Conservation (phyloP, 73 alveolate genomes). For the Paramecium tetraurelia region DNA sequence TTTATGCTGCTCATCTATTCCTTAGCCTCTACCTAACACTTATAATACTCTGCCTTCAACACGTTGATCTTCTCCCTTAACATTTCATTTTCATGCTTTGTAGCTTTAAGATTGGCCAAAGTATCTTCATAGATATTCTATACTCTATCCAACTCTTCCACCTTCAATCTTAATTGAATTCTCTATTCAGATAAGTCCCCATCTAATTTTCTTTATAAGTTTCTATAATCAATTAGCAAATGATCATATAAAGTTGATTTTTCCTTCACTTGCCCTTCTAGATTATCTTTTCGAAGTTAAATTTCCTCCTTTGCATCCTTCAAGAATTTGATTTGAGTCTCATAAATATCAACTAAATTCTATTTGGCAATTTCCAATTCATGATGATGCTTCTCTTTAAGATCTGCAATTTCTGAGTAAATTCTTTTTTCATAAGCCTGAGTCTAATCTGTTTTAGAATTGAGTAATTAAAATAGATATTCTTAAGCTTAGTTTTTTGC, state of each 20-base stretch:
- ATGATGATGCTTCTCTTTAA: slow-evolving; percentile 78
- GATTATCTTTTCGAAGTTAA: slow-evolving; percentile 65
- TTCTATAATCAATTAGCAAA: slow-evolving; percentile 74
- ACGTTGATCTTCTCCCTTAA: slow-evolving; percentile 77
- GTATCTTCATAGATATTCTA: slow-evolving; percentile 84
- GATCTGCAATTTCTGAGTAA: slow-evolving; percentile 75
- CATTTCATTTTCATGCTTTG: slow-evolving; percentile 78
- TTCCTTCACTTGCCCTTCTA: slow-evolving; percentile 75
- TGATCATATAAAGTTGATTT: slow-evolving; percentile 77
- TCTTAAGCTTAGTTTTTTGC: slow-evolving; percentile 77
- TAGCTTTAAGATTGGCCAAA: slow-evolving; percentile 72
- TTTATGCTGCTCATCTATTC: slow-evolving; percentile 72
- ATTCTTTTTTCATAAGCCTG: slow-evolving; percentile 67
- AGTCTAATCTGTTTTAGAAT: slow-evolving; percentile 71
- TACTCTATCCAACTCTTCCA: slow-evolving; percentile 77
- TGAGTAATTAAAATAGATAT: slow-evolving; percentile 77
- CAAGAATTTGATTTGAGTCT: slow-evolving; percentile 70
- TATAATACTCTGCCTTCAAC: slow-evolving; percentile 80
- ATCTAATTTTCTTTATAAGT: slow-evolving; percentile 70
- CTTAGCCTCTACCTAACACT: slow-evolving; percentile 68
- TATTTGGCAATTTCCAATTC: slow-evolving; percentile 74
- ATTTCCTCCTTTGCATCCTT: slow-evolving; percentile 81
- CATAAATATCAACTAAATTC: slow-evolving; percentile 81
- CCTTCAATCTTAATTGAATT: slow-evolving; percentile 64
- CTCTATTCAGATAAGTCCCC: slow-evolving; percentile 78